Evolutionary conservation across 1,139 yeast genomes (phyloP).

Genomic region (Saccharomyces hybrid): DNA sequence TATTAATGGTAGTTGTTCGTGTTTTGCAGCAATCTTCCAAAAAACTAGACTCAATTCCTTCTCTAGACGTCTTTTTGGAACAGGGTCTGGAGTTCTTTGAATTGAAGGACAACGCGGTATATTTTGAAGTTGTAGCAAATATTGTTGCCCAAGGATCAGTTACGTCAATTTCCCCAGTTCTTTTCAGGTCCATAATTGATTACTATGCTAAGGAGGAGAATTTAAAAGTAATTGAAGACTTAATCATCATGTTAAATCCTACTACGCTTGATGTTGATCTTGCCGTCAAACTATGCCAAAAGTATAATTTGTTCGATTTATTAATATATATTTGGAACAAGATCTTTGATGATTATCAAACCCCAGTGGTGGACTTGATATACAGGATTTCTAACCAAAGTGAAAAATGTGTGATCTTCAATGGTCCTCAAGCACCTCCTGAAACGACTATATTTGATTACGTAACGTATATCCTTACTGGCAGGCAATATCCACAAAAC

Average conservation of each 20-base stretch:
- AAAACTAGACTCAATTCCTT: conserved; percentile 22
- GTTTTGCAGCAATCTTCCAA: background rate
- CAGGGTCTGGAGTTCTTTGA: conserved; percentile 41
- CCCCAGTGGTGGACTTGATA: conserved; percentile 51
- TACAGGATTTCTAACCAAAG: conserved; percentile 8
- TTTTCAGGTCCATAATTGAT: conserved; percentile 53
- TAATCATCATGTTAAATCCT: conserved; percentile 61
- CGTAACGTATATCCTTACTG: conserved; percentile 62
- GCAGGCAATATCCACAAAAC: conserved; percentile 73
- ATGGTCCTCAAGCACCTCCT: conserved; percentile 2
- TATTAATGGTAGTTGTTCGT: conserved; percentile 1
- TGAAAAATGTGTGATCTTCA: conserved; percentile 12
- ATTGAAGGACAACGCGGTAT: conserved; percentile 31
- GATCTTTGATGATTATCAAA: conserved; percentile 54
- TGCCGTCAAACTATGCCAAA: conserved; percentile 52
- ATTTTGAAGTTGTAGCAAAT: conserved; percentile 44
- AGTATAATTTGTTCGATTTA: conserved; percentile 51
- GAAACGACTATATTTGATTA: conserved; percentile 41
- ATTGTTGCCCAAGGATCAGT: conserved; percentile 45
- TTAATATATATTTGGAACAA: conserved; percentile 61
- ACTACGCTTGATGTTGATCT: conserved; percentile 65
- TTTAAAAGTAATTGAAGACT: conserved; percentile 50
- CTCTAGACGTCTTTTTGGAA: conserved; percentile 37
- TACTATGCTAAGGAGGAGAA: conserved; percentile 38
- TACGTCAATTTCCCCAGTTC: conserved; percentile 48